These are phyloP conservation scores for Mucor racemosus DNA, from an alignment of 371 early-diverging fungal genomes.

Conservation along the genomic window DNA sequence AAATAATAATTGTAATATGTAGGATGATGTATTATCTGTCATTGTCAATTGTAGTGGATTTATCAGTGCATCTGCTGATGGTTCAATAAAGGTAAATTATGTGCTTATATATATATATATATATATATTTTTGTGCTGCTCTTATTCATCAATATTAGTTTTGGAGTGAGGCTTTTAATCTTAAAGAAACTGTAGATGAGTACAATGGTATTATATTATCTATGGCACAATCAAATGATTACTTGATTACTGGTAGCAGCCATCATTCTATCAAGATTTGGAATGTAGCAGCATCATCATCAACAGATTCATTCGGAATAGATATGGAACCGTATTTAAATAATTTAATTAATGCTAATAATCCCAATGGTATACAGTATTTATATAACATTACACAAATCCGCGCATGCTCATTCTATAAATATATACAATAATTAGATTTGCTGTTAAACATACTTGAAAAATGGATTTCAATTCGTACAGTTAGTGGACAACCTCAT, in stretches of 20 bases:
- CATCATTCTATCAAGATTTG: slow-evolving; percentile 70
- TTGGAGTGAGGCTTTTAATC: slow-evolving; percentile 77
- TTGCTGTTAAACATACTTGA: slow-evolving; percentile 68
- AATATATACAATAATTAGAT: slow-evolving; percentile 31
- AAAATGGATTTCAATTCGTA: slow-evolving; percentile 73
- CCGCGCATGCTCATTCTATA: background rate
- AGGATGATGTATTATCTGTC: slow-evolving; percentile 76
- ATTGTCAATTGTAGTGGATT: slow-evolving; percentile 52
- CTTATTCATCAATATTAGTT: slow-evolving; percentile 9
- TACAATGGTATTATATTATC: slow-evolving; percentile 71
- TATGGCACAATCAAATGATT: slow-evolving; percentile 60
- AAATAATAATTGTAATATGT: background rate
- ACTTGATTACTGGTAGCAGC: slow-evolving; percentile 71
- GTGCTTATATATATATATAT: no score
- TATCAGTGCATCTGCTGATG: slow-evolving; percentile 79
- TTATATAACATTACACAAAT: background rate
- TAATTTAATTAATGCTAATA: background rate
- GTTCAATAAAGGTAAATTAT: slow-evolving; percentile 63
- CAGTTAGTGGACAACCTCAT: slow-evolving; percentile 69
- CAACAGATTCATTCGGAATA: slow-evolving; percentile 13
- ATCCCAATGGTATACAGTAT: background rate
- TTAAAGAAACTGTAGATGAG: slow-evolving; percentile 62
- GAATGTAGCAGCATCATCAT: slow-evolving; percentile 16
- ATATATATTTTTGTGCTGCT: background rate
- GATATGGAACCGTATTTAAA: background rate